Evolutionary conservation across 345 rosid genomes (phyloP).

Genomic region (Hibiscus mutabilis): DNA sequence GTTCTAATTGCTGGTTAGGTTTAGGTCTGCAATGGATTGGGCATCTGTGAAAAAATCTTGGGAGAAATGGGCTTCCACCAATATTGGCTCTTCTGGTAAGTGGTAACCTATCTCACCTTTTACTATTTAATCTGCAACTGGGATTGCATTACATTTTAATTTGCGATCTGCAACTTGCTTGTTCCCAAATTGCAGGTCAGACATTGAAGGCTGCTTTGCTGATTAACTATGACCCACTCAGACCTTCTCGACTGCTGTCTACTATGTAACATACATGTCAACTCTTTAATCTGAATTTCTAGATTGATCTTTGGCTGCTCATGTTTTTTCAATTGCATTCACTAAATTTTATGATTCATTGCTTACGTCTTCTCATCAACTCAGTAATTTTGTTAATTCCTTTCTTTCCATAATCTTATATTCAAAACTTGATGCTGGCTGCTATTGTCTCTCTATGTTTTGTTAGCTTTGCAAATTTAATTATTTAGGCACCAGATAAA

Average conservation of each 20-base stretch:
- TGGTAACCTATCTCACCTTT: neutral
- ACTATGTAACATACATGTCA: slow-evolving; percentile 42
- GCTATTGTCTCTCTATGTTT: neutral
- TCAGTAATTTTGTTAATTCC: neutral
- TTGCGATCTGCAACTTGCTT: neutral
- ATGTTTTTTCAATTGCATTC: neutral
- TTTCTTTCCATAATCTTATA: neutral
- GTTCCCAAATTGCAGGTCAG: slow-evolving; percentile 31
- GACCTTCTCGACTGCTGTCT: slow-evolving; percentile 74
- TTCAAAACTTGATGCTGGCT: neutral
- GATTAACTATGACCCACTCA: slow-evolving; percentile 64
- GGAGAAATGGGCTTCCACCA: slow-evolving; percentile 67
- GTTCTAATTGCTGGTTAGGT: neutral
- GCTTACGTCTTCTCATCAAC: too few relatives aligned
- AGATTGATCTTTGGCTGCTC: neutral
- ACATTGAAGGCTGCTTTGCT: slow-evolving; percentile 74
- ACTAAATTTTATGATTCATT: too few relatives aligned
- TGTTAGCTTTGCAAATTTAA: neutral
- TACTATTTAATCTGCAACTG: neutral
- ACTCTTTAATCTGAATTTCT: neutral
- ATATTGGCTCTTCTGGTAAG: slow-evolving; percentile 53
- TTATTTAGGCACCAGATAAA: neutral
- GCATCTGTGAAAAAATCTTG: slow-evolving; percentile 47
- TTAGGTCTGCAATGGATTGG: slow-evolving; percentile 51
- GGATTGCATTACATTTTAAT: neutral